Evolutionary conservation across 805 yeast genomes (phyloP), one percentile per base, ranked within the genome.

Genomic region (Danielozyma ontarioensis): DNA sequence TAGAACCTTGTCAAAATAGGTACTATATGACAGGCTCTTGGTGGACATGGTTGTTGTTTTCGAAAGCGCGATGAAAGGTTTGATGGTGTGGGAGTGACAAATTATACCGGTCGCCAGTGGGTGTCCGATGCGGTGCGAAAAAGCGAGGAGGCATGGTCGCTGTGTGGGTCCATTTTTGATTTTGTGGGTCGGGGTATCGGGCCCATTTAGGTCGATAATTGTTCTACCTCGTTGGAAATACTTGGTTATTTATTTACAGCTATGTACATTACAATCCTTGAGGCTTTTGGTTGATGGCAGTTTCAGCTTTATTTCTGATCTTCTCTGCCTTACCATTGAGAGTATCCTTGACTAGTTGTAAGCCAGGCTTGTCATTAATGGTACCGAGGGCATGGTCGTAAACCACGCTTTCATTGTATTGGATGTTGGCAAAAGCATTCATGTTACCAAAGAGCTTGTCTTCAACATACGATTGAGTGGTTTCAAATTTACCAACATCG

Each of bases 341-440:
- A 13, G 61, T 51, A 31, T 59, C 67, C 43, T 57, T 58, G 23
- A 67, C 57, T 17, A 52, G 45, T 13, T 57, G 54, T 30, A 67
- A 55, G 12, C 72, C 72, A 1, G 72, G 70, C 39, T 63, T 59
- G 23, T 69, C 66, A 27, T 58, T 46, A 36, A 64, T 51, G 40
- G 65, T 64, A 23, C 72, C 71, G 30, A 53, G 51, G 2, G 59
- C 61, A 16, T 53, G 54, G 40, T 67, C 70, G 27, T 53, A 48
- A 29, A 67, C 55, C 35, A 57, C 32, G 13, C 46, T 50, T 43
- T 65, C 70, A 39, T 54, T 62, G 21, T 38, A 43, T 28, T 55
- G 50, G 21, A 50, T 43, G 25, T 49, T 50, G 31, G 63, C 51
- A 35, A 46, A 53, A 18, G 58, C 49, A 42, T 52, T 51, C 13